Base-by-base conservation (phyloP, 2,329 filamentous ascomycete genomes). In the Fonsecaea erecta region DNA sequence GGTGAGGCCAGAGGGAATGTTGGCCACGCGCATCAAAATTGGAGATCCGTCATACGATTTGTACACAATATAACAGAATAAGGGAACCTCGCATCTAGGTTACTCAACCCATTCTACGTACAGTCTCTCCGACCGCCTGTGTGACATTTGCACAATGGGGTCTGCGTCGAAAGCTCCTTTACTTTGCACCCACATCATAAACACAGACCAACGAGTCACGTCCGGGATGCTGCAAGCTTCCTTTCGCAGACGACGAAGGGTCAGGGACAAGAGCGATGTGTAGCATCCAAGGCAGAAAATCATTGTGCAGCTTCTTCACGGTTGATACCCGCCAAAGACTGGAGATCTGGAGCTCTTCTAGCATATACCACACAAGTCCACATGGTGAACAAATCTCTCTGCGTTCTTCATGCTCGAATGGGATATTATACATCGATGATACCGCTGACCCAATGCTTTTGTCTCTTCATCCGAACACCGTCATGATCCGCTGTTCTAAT, bases 381-480 rank as follows among this genome's bases (percentile, higher is more conserved):
- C 18, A 18, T 48, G 43, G 11, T 48, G 43, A 48, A 48, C 43
- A 18, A 48, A 24, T 48, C 43, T 48, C 43, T 48, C 43, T 48
- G 7, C 43, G 32, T 30, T 40, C 53, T 26, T 21, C 53, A 56
- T 56, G 53, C 30, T 3, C 30, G 34, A 53, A 57, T 24, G 46
- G 16, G 30, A 53, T 68, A 60, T 57, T 63, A 60, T 68, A 68
- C 66, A 60, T 21, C 55, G 32, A 52, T 58, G 52, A 56, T 58
- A 46, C 51, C 46, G 3, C 30, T 37, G 18, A 28, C 34, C 60
- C 63, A 46, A 59, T 62, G 65, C 61, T 68, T 63, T 63, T 68
- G 35, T 55, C 56, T 68, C 43, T 52, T 35, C 56, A 26, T 37
- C 28, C 11, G 24, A 37, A 60, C 16, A 51, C 32, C 18, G 60